Percentiles rank a stretch among this genome's conserved stretches.
Evolutionary conservation across 805 yeast species (phyloP).

Genomic region (Kuraishia ogatae): DNA sequence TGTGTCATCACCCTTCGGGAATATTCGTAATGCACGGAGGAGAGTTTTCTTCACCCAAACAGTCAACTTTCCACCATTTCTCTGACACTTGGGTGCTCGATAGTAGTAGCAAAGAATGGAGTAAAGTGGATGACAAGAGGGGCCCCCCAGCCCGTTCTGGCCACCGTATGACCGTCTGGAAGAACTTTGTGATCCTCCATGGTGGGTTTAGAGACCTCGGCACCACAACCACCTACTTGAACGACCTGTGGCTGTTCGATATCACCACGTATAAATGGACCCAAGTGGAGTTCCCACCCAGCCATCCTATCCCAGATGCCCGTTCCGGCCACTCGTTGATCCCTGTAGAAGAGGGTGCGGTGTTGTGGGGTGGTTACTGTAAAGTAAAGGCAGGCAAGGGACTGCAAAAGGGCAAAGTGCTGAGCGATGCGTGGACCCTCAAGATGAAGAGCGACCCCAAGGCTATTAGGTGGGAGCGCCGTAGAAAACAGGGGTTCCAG

Average conservation of each 20-base stretch:
- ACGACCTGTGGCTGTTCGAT: conserved; percentile 91
- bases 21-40: conserved; percentile 86
- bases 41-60: conserved; percentile 94
- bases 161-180: conserved; percentile 86
- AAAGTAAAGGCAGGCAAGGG: conserved; percentile 88
- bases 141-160: conserved; percentile 89
- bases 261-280: conserved; percentile 85
- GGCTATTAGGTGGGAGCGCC: conserved; percentile 78
- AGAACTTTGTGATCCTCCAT: conserved; percentile 72
- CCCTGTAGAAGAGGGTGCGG: conserved; percentile 73
- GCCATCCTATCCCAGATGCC: conserved; percentile 78
- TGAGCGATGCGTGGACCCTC: conserved; percentile 78
- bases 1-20: conserved; percentile 91
- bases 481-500: conserved; percentile 81
- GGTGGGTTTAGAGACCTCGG: conserved; percentile 96
- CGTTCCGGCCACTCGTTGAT: conserved; percentile 89
- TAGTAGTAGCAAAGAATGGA: conserved; percentile 80
- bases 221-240: conserved; percentile 68
- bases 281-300: conserved; percentile 79
- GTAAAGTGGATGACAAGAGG: conserved; percentile 66
- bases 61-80: conserved; percentile 89
- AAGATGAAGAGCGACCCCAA: conserved; percentile 81
- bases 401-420: conserved; percentile 81
- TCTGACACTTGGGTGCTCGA: conserved; percentile 96
- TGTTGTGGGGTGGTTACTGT: conserved; percentile 88